Evolutionary conservation across 495 filamentous ascomycete species (phyloP), one percentile per base, ranked within the genome.

Genomic region (Penicillium lividum): DNA sequence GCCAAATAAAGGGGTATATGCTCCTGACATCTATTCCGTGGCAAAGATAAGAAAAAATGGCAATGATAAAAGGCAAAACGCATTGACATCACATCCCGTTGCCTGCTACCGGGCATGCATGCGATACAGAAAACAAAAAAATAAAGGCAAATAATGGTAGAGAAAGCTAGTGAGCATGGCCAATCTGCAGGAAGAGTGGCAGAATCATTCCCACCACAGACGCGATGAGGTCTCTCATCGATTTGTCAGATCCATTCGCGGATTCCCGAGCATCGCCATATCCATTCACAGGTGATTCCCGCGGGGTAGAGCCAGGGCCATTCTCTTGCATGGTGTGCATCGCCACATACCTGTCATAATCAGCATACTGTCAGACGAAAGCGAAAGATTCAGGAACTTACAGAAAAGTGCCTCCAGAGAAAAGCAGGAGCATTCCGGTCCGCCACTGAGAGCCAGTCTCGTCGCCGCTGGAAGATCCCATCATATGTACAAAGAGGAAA

Each of bases 251-350:
- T 58, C 72, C 76, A 40, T 61, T 40, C 40, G 63, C 57, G 25
- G 66, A 62, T 16, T 82, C 80, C 7, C 80, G 65, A 2, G 71
- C 65, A 53, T 92, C 88, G 11, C 81, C 68, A 65, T 88, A 92
- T 27, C 90, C 90, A 67, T 91, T 92, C 28, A 70, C 67, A 56
- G 79, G 78, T 7, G 68, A 42, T 46, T 84, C 82, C 11, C 86
- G 82, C 55, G 67, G 82, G 62, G 54, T 67, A 40, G 49, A 77
- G 61, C 51, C 75, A 56, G 60, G 73, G 56, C 84, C 84, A 45
- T 88, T 86, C 65, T 96, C 92, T 68, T 93, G 91, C 92, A 98
- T 97, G 3, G 92, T 91, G 68, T 98, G 94, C 93, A 97, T 96
- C 3, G 94, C 95, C 29, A 98, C 94, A 67, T 98, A 98, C 68